Conservation (phyloP, 148 eudicot species). For the Chenopodium berlandieri region DNA sequence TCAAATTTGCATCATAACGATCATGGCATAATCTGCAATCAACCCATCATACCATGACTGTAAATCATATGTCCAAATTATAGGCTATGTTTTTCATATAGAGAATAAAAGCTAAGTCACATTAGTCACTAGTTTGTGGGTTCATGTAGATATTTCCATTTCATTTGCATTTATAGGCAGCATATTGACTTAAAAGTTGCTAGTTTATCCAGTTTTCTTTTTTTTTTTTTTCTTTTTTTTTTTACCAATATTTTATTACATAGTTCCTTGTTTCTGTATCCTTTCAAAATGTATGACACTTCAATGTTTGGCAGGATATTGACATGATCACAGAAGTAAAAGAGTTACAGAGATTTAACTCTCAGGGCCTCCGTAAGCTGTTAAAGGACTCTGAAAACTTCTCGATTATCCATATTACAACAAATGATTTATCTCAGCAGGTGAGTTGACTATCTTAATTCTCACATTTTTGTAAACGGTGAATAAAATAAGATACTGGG, state of each 20-base stretch:
- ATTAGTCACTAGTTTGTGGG: not conserved
- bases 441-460: constrained; percentile 29
- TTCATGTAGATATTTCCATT: not conserved
- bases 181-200: not conserved
- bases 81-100: no score
- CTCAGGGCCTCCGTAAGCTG: constrained; percentile 63
- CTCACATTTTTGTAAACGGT: no score
- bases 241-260: no score
- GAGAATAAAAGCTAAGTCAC: no score
- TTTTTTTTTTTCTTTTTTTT: not conserved
- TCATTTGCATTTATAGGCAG: not conserved
- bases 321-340: constrained; percentile 70
- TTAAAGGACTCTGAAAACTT: constrained; percentile 60
- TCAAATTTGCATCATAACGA: no score
- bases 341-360: constrained; percentile 53
- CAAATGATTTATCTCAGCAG: constrained; percentile 60
- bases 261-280: not conserved
- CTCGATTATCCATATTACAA: constrained; percentile 30
- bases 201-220: not conserved
- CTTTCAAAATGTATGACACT: not conserved
- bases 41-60: no score
- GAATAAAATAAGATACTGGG: no score
- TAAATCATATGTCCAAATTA: no score
- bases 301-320: constrained; percentile 41
- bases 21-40: no score